Evolutionary conservation across 768 basidiomycete genomes (phyloP), one percentile per base, ranked within the genome.

Genomic region (Pulveroboletus sp.): DNA sequence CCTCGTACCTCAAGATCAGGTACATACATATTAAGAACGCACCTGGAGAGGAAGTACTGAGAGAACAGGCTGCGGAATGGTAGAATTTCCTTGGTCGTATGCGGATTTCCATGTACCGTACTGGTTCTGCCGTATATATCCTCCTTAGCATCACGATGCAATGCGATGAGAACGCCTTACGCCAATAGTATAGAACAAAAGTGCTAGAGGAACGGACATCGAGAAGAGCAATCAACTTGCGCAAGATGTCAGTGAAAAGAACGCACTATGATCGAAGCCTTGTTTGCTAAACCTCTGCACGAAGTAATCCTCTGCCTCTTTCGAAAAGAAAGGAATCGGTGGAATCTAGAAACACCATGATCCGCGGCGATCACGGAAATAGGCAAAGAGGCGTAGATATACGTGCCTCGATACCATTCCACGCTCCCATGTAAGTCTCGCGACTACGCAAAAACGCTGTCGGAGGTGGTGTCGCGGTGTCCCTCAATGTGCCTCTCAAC

Each of bases 281-380:
- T 80, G 81, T 10, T 69, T 67, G 34, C 59, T 58, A 53, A 79
- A 88, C 52, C 82, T 79, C 43, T 85, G 75, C 0, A 87, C 76
- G 50, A 86, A 79, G 58, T 87, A 88, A 55, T 84, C 78, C 57
- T 89, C 87, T 62, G 89, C 83, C 10, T 76, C 75, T 0, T 58
- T 36, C 0, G 76, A 74, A 37, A 88, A 76, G 65, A 82, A 88
- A 1, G 80, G 77, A 40, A 85, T 73, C 0, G 78, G 74, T 2
- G 80, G 76, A 31, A 87, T 80, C 81, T 85, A 40, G 16, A 1
- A 32, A n/a, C n/a, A n/a, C n/a, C n/a, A n/a, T n/a, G n/a, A n/a
- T n/a, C n/a, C n/a, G 33, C 13, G 20, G 34, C 16, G 0, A 5
- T 25, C 11, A 11, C 20, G 12, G 23, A 25, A 9, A 32, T 7